Evolutionary conservation across 108 stramenopile species (phyloP), one percentile per base, ranked within the genome.

Genomic region (Hondaea fermentalgiana): DNA sequence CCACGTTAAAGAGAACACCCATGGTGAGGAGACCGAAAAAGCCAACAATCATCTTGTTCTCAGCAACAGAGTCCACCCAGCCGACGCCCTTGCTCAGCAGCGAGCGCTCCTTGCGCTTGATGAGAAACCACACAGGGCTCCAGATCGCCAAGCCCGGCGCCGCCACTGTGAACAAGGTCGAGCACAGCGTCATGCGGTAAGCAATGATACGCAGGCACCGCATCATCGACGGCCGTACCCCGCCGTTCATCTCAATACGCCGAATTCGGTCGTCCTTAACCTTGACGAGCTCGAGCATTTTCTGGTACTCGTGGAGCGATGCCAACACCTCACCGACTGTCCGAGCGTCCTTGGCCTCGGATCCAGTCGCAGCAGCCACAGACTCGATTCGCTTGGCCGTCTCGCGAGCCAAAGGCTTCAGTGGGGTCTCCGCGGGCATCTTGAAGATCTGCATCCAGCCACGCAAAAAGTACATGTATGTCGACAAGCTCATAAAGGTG

Each of bases 391-490:
- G 43, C 3, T 17, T 17, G 42, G 64, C 25, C 64, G 25, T 10
- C 35, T 14, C 6, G 64, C 21, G 14, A 14, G 64, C 10, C 64
- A 69, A 17, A 6, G 64, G 64, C 21, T 12, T 12, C 64, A 69
- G 8, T 0, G 25, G 35, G 3, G 76, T 83, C 1, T 83, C 76
- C 19, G 45, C 25, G 49, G 45, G 25, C n/a, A 47, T 47, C 76
- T 83, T 83, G 49, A 83, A 83, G 45, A 83, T 23, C 49, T 47
- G 43, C 49, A 83, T 28, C 76, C 76, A 83, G 19, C 76, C 76
- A 8, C 76, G 19, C 76, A 83, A 53, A 53, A 83, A 83, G 76
- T 83, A 83, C 76, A 83, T 83, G 76, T 83, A 83, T 17, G 76
- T 83, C n/a, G 76, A 83, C 49, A 83, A 45, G 76, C 76, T 83